Base-by-base conservation (phyloP, 1,284 basidiomycete species). In the Phaffia rhodozyma region DNA sequence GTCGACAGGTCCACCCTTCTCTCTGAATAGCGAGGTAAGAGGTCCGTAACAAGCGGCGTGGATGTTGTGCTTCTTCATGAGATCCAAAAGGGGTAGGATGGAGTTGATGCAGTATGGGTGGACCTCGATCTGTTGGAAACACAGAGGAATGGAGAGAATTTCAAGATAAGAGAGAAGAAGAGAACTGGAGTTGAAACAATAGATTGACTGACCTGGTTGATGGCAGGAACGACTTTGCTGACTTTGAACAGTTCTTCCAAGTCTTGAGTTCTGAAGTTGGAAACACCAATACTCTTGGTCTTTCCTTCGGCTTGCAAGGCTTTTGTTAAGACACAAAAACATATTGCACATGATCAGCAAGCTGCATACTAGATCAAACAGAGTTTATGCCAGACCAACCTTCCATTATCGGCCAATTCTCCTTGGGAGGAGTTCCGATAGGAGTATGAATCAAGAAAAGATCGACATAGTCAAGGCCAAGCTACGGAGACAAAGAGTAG, bases 201-300 rank as follows among this genome's bases (percentile, higher is more conserved):
- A 32, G 20, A 20, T 50, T 16, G 20, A 68, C 71, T 58, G 29
- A 74, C 88, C 82, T 92, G 90, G 72, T 92, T 91, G 18, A 88
- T 83, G 3, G 83, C 82, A 0, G 89, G 89, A 3, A 79, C 69
- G 49, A 87, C 74, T 62, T 70, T 69, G 43, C 75, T 76, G 30
- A 74, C 79, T 43, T 80, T 78, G 32, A 87, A 71, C 49, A 91
- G 76, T 60, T 81, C 80, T 66, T 84, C 75, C 53, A 92, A 75
- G 68, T 91, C 80, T 65, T 82, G 76, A 23, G 84, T 78, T 21
- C 78, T 80, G 74, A 86, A 91, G 77, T 93, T 93, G 61, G 85
- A 88, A 20, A 94, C 88, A 1, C 91, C 91, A 65, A 93, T 87
- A 51, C 83, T 84, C 73, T 81, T 86, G 49, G 86, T 78, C 55